Evolutionary conservation across 306 rosid species (phyloP), one percentile per base, ranked within the genome.

Genomic region (Begonia fuchsioides): DNA sequence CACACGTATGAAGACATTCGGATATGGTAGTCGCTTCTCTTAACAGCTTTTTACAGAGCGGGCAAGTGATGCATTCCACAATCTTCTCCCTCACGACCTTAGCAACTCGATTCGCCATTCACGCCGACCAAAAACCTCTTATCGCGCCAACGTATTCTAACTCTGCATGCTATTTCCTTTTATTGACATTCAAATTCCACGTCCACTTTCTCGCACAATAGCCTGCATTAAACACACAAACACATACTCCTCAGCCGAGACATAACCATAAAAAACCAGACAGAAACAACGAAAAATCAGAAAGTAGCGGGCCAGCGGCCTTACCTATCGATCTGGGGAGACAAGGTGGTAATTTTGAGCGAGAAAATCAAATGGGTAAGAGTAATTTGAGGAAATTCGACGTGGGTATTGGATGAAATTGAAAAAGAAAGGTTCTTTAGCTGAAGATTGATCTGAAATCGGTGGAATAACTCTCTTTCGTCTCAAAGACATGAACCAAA

Each of bases 1-100:
- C 59, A 90, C 98, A 85, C 69, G 98, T 90, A 64, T 90, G 98
- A 55, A 90, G 98, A 47, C 98, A 90, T 75, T 85, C 95, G 35
- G 95, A 75, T 58, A 90, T 82, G 54, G 98, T 85, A 32, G 98
- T 90, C 48, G 98, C 95, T 54, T 90, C 94, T 39, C 55, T 75
- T 65, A 75, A 81, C 43, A 90, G 57, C 54, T 81, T 77, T 47
- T 79, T 43, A 60, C 95, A 90, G 13, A 90, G 84, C 14, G 92
- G 85, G 59, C 98, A 90, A 57, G 87, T 90, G 82, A 90, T 81
- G 98, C 98, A 85, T 77, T 85, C 78, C 50, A 19, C 68, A 75
- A 90, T 69, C 69, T 74, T 52, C 39, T 79, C 79, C 72, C 95
- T 77, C 53, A 39, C 74, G 17, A 75, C 94, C 61, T 51, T 71